Evolutionary conservation across 1,139 yeast genomes (phyloP).

Genomic region (Saccharomyces pastorianus): DNA sequence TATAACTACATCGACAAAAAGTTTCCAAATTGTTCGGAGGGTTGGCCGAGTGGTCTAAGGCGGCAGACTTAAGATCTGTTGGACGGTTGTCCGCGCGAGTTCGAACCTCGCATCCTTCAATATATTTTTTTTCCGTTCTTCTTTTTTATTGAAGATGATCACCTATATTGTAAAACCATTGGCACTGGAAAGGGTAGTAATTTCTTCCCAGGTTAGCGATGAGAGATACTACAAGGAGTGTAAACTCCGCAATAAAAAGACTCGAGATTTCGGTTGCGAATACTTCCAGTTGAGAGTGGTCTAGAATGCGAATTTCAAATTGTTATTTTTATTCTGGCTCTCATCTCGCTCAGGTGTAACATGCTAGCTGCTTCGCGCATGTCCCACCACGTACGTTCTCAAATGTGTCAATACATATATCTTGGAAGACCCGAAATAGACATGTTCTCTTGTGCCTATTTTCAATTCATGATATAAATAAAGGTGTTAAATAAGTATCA

Average conservation of each 20-base stretch:
- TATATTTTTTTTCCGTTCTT: conserved; percentile 8
- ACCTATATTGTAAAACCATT: background rate
- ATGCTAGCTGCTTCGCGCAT: too few species aligned
- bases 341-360: too few species aligned
- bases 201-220: background rate
- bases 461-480: too few species aligned
- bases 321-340: background rate
- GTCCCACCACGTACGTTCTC: too few species aligned
- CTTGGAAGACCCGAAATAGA: too few species aligned
- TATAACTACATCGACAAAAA: background rate
- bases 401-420: too few species aligned
- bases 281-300: background rate
- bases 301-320: background rate
- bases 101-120: conserved; percentile 81
- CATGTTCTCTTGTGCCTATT: too few species aligned
- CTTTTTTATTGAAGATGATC: too few species aligned
- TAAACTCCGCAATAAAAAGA: background rate
- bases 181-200: background rate
- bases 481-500: too few species aligned
- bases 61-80: conserved; percentile 9
- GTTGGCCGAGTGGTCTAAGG: conserved; percentile 10
- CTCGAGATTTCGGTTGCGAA: background rate
- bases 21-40: background rate
- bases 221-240: background rate
- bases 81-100: conserved; percentile 61